Evolutionary conservation across 805 yeast species (phyloP), one percentile per base, ranked within the genome.

Genomic region (Starmerella bombi): DNA sequence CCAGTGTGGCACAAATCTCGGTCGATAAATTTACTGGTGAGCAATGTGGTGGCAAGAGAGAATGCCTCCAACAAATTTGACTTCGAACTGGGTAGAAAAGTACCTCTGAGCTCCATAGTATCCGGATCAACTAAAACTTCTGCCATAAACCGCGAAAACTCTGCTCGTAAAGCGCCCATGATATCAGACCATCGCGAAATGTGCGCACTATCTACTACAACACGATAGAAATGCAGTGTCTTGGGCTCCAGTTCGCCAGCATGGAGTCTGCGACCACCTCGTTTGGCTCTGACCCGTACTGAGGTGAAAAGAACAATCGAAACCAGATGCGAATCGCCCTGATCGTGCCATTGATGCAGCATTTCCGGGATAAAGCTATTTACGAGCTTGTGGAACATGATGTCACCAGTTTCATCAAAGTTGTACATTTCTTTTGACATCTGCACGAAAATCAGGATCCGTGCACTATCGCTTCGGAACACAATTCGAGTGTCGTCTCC

Each of bases 351-450:
- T 44, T 77, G 70, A 50, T 77, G 77, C 58, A 91, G 84, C 28
- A 88, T 77, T 44, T 77, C 79, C 0, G 99, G 99, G 40, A 91
- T 76, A 37, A 88, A 66, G n/a, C 93, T 80, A 57, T 88, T 86
- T 34, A 91, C 84, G 51, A 91, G 73, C 59, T 85, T 83, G 58
- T 86, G 88, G 58, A 88, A 88, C 72, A 84, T 73, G 40, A 86
- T 80, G 55, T 88, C 96, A 2, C 98, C 98, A 49, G 80, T 80
- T 54, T 86, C 95, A 59, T 91, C 97, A 59, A 91, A 91, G 58
- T 85, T 84, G 93, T 96, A 91, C 96, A 91, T 91, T 54, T 91
- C 99, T 30, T 80, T 71, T 1, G 96, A 81, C 46, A 86, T 74
- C 56, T 91, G 98, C 37, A 91, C 75, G 46, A 91, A 66, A 37